Evolutionary conservation across 1,139 yeast genomes (phyloP), one percentile per base, ranked within the genome.

Genomic region (Zygoascus hellenicus): DNA sequence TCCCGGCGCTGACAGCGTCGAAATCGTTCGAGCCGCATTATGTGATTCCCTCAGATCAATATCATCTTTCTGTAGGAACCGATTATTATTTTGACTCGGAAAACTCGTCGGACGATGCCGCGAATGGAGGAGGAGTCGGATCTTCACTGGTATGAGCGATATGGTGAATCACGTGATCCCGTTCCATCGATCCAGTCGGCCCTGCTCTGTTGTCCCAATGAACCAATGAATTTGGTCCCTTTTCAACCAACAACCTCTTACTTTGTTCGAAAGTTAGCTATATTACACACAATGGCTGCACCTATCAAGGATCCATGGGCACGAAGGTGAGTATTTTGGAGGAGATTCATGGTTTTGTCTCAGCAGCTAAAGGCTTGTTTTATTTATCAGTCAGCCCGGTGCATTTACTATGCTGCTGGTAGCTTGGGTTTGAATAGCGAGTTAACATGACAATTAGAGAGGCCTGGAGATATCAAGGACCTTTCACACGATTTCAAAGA

Each of bases 381-480:
- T 5, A 22, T 22, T 22, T 22, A 22, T 4, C 26, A n/a, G n/a
- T n/a, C n/a, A n/a, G n/a, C n/a, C n/a, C n/a, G n/a, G n/a, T n/a
- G n/a, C n/a, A n/a, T n/a, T n/a, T n/a, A n/a, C n/a, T n/a, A n/a
- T n/a, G n/a, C n/a, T n/a, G n/a, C n/a, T n/a, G n/a, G n/a, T n/a
- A n/a, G n/a, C n/a, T n/a, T n/a, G n/a, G n/a, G n/a, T n/a, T n/a
- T n/a, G n/a, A n/a, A n/a, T n/a, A n/a, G 26, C 7, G 7, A 7
- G 7, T 22, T 22, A 22, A 22, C 26, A 7, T 22, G 26, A 9
- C 32, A 30, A 37, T 19, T 33, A 83, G 95, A 76, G 95, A 87
- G 65, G 95, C 95, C 47, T 87, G 96, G 96, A 81, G 95, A 74
- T 83, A 80, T 67, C 83, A 81, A 60, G 95, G 94, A 51, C 86